Evolutionary conservation across 768 basidiomycete genomes (phyloP).

Genomic region (Rhodotorula babjevae): DNA sequence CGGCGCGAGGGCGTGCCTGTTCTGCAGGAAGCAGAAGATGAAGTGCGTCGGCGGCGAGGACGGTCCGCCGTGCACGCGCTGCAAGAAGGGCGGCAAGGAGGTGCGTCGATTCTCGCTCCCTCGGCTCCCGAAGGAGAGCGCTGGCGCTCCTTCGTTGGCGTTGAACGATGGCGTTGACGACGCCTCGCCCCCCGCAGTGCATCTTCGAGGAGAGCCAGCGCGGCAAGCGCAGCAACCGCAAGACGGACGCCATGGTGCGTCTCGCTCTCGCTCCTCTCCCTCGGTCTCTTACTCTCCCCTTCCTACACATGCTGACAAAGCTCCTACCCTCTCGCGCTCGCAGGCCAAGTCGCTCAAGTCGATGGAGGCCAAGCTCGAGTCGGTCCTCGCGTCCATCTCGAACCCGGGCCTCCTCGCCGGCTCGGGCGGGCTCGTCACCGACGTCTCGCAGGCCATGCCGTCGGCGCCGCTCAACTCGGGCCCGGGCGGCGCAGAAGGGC

Average conservation of each 20-base stretch:
- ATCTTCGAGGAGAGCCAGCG: conserved; percentile 95
- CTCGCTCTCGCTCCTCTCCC: background rate
- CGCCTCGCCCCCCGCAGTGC: conserved; percentile 56
- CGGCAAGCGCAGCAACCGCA: conserved; percentile 54
- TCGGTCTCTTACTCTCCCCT: background rate
- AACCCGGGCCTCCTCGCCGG: conserved; percentile 32
- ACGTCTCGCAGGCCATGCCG: conserved; percentile 7
- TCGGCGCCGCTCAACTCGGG: conserved; percentile 25
- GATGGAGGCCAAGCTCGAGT: conserved; percentile 90
- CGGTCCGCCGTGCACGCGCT: conserved; percentile 86
- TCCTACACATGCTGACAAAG: too few species aligned
- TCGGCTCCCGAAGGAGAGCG: too few species aligned
- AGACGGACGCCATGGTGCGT: conserved; percentile 41
- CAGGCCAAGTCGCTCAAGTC: conserved; percentile 62
- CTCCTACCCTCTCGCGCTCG: background rate
- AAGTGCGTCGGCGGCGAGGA: conserved; percentile 58
- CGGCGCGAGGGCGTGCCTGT: conserved; percentile 71
- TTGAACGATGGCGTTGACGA: too few species aligned
- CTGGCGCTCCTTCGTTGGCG: too few species aligned
- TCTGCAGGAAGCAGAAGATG: conserved; percentile 71
- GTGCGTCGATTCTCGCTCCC: background rate
- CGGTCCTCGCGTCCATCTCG: conserved; percentile 72
- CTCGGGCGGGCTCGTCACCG: conserved; percentile 29
- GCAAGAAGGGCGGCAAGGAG: conserved; percentile 57
- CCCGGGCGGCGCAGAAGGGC: conserved; percentile 23